These are phyloP conservation scores for Ceratocystis alfenasii DNA, from an alignment of 2,329 filamentous ascomycete genomes.

Conservation along the genomic window DNA sequence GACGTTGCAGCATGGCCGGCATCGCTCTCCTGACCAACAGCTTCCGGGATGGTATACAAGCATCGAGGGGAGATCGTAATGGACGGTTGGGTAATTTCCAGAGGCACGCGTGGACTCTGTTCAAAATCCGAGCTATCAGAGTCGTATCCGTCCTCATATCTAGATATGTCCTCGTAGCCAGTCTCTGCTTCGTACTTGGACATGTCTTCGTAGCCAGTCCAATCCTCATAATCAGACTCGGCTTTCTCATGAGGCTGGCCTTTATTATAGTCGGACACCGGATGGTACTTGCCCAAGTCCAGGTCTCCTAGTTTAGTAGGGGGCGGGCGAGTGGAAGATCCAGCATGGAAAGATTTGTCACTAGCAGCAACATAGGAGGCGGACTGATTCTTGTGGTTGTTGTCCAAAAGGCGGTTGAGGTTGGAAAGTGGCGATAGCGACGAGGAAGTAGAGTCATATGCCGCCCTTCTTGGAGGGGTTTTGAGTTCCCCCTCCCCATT, in stretches of 20 bases:
- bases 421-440: neutral
- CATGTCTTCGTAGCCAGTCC: slow-evolving; percentile 5
- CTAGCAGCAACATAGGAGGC: neutral
- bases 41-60: slow-evolving; percentile 18
- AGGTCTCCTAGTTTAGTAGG: neutral
- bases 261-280: neutral
- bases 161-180: neutral
- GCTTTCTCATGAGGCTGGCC: neutral
- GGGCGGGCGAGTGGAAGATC: neutral
- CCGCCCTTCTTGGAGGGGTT: neutral
- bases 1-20: neutral
- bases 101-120: neutral
- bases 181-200: slow-evolving; percentile 2
- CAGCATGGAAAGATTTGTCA: neutral
- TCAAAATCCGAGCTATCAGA: neutral
- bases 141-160: neutral
- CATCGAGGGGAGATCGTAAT: slow-evolving; percentile 26
- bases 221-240: neutral
- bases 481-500: neutral
- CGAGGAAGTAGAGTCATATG: neutral
- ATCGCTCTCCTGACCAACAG: neutral
- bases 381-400: neutral
- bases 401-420: neutral
- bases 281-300: neutral
- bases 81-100: slow-evolving; percentile 25